These are phyloP conservation scores for Scytalidium lignicola DNA, from an alignment of 2,329 filamentous ascomycete species.

Conservation along the genomic window DNA sequence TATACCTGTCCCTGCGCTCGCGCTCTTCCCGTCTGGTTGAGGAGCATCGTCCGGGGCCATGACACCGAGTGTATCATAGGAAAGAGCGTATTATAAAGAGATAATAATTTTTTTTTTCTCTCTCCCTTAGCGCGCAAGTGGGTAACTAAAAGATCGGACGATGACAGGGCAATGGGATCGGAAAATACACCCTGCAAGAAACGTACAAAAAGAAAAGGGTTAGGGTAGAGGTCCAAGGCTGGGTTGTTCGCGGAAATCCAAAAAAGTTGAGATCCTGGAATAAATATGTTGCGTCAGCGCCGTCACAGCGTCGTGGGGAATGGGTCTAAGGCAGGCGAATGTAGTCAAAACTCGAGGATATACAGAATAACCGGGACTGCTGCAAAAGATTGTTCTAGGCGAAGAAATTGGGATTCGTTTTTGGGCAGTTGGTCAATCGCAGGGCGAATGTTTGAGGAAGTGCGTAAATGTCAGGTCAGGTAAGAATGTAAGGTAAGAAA, in stretches of 20 bases:
- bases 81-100: background rate
- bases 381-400: slow-evolving; percentile 4
- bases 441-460: background rate
- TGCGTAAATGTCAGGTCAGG: background rate
- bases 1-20: background rate
- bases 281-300: background rate
- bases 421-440: background rate
- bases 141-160: too few species aligned
- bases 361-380: too few species aligned
- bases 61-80: background rate
- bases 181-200: too few species aligned
- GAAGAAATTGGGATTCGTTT: background rate
- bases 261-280: background rate
- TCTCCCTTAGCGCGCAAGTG: too few species aligned
- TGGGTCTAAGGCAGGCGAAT: background rate
- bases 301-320: background rate
- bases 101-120: background rate
- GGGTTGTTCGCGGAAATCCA: background rate
- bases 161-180: too few species aligned
- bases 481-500: background rate
- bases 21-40: background rate
- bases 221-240: background rate
- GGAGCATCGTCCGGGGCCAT: background rate
- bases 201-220: background rate
- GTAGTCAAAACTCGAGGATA: slow-evolving; percentile 12